Evolutionary conservation across 202 grass and related monocot species (phyloP).

Genomic region (Panicum virgatum): DNA sequence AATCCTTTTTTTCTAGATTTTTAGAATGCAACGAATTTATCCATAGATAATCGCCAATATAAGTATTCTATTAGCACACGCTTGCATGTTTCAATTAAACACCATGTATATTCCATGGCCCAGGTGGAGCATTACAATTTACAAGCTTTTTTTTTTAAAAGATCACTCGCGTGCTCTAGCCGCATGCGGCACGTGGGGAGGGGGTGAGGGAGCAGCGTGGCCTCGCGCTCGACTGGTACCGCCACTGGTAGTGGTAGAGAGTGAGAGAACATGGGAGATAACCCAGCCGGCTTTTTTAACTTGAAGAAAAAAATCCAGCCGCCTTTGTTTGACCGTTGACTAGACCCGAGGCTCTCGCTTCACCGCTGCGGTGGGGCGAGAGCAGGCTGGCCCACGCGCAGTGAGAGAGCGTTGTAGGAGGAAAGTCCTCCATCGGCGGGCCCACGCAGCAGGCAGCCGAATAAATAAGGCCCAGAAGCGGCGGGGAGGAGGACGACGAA

Average conservation of each 20-base stretch:
- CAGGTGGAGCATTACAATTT: not conserved
- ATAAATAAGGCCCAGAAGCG: not conserved
- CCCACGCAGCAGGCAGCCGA: not conserved
- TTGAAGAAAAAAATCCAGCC: not conserved
- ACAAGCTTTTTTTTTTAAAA: not conserved
- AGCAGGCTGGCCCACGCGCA: constrained; percentile 30
- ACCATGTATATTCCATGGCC: not conserved
- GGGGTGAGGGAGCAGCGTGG: not conserved
- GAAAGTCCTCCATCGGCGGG: not conserved
- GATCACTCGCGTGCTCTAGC: not conserved
- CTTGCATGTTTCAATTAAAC: not conserved
- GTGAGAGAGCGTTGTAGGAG: not conserved
- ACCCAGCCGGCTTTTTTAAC: not conserved
- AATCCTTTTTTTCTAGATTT: not conserved
- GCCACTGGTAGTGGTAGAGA: not conserved
- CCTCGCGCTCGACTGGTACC: not conserved
- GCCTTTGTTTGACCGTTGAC: constrained; percentile 39
- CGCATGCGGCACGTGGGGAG: not conserved
- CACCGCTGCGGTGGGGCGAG: not conserved
- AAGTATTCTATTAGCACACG: not conserved
- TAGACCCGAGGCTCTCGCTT: not conserved
- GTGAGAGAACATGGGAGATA: not conserved
- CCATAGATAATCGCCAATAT: not conserved
- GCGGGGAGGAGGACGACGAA: not conserved
- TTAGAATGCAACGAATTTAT: not conserved